Evolutionary conservation across 2,329 filamentous ascomycete genomes (phyloP).

Genomic region (Huntiella decipiens): DNA sequence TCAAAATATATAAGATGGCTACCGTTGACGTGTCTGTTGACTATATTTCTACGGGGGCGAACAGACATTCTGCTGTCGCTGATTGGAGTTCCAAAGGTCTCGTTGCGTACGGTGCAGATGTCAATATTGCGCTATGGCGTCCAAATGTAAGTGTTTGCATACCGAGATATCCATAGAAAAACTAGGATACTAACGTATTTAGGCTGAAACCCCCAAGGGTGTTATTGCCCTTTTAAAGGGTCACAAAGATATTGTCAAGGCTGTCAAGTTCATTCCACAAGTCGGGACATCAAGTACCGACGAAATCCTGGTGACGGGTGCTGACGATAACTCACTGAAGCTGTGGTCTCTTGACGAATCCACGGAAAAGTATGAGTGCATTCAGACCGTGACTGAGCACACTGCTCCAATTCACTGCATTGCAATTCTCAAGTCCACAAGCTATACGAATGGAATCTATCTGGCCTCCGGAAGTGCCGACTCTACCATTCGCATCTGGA

Average conservation of each 20-base stretch:
- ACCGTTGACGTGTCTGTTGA: neutral
- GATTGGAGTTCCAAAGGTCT: constrained; percentile 65
- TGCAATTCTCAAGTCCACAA: constrained; percentile 22
- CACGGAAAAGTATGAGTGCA: constrained; percentile 19
- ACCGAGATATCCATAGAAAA: neutral
- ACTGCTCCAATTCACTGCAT: constrained; percentile 57
- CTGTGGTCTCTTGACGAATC: constrained; percentile 35
- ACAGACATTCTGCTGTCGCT: constrained; percentile 72
- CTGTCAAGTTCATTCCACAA: constrained; percentile 52
- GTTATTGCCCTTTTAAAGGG: constrained; percentile 50
- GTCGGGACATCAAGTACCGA: constrained; percentile 25
- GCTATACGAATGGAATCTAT: constrained; percentile 20
- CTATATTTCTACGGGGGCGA: constrained; percentile 63
- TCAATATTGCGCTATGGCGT: constrained; percentile 76
- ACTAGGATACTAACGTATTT: neutral
- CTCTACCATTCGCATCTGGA: constrained; percentile 54
- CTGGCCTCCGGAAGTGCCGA: constrained; percentile 70
- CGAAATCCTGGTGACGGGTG: constrained; percentile 41
- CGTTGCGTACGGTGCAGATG: constrained; percentile 75
- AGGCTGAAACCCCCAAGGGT: constrained; percentile 30
- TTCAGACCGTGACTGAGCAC: constrained; percentile 42
- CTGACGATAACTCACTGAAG: constrained; percentile 58
- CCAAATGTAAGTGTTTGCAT: constrained; percentile 40
- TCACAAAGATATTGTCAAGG: constrained; percentile 66
- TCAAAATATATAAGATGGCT: neutral